Conservation (phyloP, 805 yeast species). For the Metschnikowia matae region DNA sequence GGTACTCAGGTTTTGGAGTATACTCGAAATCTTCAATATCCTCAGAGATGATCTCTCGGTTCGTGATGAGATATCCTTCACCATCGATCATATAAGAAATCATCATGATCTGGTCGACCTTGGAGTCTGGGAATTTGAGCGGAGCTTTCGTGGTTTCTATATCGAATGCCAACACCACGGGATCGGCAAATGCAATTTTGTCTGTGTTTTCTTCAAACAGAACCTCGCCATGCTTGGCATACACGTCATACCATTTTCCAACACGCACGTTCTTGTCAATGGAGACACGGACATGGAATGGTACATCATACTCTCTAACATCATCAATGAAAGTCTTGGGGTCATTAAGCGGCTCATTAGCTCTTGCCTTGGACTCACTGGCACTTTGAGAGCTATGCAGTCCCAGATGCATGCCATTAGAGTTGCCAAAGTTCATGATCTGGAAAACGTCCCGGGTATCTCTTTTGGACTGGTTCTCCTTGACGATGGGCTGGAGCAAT, state of each 20-base stretch:
- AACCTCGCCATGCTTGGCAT: constrained; percentile 54
- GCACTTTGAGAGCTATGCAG: neutral
- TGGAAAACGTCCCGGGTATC: constrained; percentile 67
- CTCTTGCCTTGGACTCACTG: constrained; percentile 5
- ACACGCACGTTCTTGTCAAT: constrained; percentile 84
- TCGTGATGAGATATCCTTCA: constrained; percentile 89
- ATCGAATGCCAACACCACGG: constrained; percentile 94
- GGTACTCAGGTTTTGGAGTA: constrained; percentile 95
- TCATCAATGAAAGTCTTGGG: constrained; percentile 70
- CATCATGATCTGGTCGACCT: constrained; percentile 95
- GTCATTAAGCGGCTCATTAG: constrained; percentile 30
- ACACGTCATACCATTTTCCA: constrained; percentile 92
- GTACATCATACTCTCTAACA: constrained; percentile 91
- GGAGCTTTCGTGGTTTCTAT: constrained; percentile 98
- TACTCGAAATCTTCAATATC: constrained; percentile 97
- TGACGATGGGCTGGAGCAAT: constrained; percentile 61
- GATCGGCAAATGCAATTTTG: constrained; percentile 92
- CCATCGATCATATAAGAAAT: constrained; percentile 99
- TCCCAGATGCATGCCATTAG: constrained; percentile 13
- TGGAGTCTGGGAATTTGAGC: constrained; percentile 88
- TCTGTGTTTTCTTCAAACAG: constrained; percentile 58
- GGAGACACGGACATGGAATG: constrained; percentile 94
- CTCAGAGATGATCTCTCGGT: constrained; percentile 87
- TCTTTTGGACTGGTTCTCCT: constrained; percentile 57
- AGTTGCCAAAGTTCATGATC: constrained; percentile 43